Conservation (phyloP, 1,284 basidiomycete species). For the Pyrrhoderma noxium region DNA sequence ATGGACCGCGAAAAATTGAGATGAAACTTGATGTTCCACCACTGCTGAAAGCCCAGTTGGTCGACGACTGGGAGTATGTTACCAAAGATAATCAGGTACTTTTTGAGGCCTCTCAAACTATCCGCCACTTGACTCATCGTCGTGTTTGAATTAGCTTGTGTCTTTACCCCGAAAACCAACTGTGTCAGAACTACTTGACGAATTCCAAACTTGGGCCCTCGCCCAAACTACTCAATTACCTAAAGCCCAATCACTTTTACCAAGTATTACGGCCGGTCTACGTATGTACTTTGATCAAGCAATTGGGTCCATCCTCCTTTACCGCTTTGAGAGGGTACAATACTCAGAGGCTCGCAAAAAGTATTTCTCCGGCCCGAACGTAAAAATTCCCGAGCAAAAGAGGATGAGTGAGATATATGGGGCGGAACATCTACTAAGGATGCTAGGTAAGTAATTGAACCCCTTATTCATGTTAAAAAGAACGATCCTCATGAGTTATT, state of each 20-base stretch:
- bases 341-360: conserved; percentile 78
- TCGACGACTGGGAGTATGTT: conserved; percentile 97
- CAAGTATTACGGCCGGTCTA: conserved; percentile 85
- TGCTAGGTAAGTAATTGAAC: conserved; percentile 66
- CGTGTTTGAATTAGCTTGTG: conserved; percentile 56
- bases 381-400: conserved; percentile 64
- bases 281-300: conserved; percentile 91
- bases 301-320: conserved; percentile 85
- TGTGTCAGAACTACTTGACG: conserved; percentile 71
- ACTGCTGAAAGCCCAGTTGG: conserved; percentile 79
- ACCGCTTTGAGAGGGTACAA: conserved; percentile 90
- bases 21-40: conserved; percentile 91
- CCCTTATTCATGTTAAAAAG: not conserved
- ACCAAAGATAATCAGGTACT: conserved; percentile 88
- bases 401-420: conserved; percentile 92
- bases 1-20: conserved; percentile 70
- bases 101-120: conserved; percentile 1
- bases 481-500: conserved; percentile 18
- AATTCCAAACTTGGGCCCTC: conserved; percentile 67
- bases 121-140: conserved; percentile 1
- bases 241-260: conserved; percentile 53
- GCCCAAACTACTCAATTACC: conserved; percentile 51
- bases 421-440: conserved; percentile 86
- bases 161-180: conserved; percentile 78
- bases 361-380: conserved; percentile 66